These are phyloP conservation scores for Theileria parva DNA, from an alignment of 169 alveolate species.

Conservation along the genomic window DNA sequence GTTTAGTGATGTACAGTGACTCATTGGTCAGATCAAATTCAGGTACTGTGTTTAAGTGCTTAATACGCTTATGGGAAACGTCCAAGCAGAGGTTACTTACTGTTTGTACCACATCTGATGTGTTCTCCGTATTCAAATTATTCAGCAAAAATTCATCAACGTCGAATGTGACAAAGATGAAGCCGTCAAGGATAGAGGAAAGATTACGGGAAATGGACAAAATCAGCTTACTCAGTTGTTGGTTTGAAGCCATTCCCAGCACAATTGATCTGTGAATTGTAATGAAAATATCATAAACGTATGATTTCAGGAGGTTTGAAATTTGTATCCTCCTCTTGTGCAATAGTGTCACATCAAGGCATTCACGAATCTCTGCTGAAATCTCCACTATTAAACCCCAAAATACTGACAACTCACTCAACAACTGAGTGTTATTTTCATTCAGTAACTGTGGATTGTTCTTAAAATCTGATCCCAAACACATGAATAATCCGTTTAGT, in stretches of 20 bases:
- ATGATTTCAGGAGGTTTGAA: slow-evolving; percentile 25
- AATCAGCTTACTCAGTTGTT: slow-evolving; percentile 33
- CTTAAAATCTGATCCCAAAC: slow-evolving; percentile 36
- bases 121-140: slow-evolving; percentile 15
- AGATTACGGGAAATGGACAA: slow-evolving; percentile 53
- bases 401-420: slow-evolving; percentile 52
- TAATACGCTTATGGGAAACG: slow-evolving; percentile 30
- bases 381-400: slow-evolving; percentile 54
- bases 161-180: slow-evolving; percentile 55
- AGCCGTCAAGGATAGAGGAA: slow-evolving; percentile 57
- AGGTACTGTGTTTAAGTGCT: slow-evolving; percentile 21
- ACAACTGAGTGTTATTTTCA: slow-evolving; percentile 41
- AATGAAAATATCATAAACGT: slow-evolving; percentile 52
- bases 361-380: slow-evolving; percentile 46
- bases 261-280: slow-evolving; percentile 52
- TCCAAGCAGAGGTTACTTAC: slow-evolving; percentile 48
- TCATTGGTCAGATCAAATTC: slow-evolving; percentile 42
- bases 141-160: slow-evolving; percentile 55
- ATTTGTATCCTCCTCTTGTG: slow-evolving; percentile 55
- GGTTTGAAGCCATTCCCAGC: slow-evolving; percentile 50
- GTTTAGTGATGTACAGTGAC: slow-evolving; percentile 21
- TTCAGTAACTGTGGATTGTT: slow-evolving; percentile 31
- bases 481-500: slow-evolving; percentile 22
- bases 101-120: slow-evolving; percentile 59
- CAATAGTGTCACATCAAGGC: slow-evolving; percentile 53